Base-by-base conservation (phyloP, 257 asterid species). In the Gardenia jasminoides region DNA sequence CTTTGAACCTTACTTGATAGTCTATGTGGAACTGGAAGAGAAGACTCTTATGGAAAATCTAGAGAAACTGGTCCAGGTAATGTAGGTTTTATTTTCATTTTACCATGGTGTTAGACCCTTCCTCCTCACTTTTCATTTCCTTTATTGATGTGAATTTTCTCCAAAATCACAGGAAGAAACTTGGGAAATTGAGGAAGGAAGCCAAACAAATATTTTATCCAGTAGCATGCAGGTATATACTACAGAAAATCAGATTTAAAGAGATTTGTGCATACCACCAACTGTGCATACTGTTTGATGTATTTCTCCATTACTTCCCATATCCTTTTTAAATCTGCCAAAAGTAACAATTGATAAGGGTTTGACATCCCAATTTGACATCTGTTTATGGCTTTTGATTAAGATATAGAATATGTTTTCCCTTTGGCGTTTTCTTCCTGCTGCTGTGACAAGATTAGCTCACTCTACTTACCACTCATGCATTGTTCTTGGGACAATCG, bases 151-250 rank as follows among this genome's bases (percentile, higher is more conserved):
- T 78, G 61, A 41, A 67, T 78, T 76, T 82, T 54, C 67, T 70
- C 76, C 83, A 77, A 64, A 80, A 48, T 81, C 73, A 26, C 93
- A 95, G 99, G 98, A 96, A 87, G 99, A 96, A 85, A 91, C 97
- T 61, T 95, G 99, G 99, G 96, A 92, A 54, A 87, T 91, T 73
- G 99, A 96, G 83, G 99, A 96, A 85, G 99, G 99, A 76, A 90
- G 97, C 84, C 97, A 95, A 83, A 95, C 93, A 75, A 85, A 96
- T 84, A 90, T 96, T 77, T 91, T 96, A 83, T 90, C 97, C 64
- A 96, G 99, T 91, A 93, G 99, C 83, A 92, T 93, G 92, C 97
- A 95, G 97, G 98, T 94, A 87, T 58, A 56, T 15, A 36, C 71
- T 28, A 70, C 70, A 67, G 2, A n/a, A 71, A 79, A 66, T 66